Base-by-base conservation (phyloP, 345 rosid genomes). In the Eucalyptus curtisii region DNA sequence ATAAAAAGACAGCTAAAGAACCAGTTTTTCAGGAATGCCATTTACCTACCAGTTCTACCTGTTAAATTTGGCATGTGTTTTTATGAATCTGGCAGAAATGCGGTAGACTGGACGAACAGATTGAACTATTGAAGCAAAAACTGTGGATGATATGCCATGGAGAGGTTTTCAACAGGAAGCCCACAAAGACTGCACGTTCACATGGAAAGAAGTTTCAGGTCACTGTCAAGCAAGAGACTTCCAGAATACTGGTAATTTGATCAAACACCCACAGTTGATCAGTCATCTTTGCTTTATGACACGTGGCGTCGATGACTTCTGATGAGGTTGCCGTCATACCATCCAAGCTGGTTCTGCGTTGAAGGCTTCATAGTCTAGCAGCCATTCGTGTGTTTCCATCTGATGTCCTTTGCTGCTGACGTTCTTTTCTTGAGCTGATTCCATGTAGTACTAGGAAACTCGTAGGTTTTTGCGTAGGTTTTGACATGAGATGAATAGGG, bases 201-300 rank as follows among this genome's bases (percentile, higher is more conserved):
- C 99, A 97, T 90, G 99, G 99, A 87, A 97, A 93, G 95, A 98
- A 98, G 82, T 98, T 97, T 81, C 99, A 95, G 87, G 98, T 97
- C 82, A 95, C 99, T 5, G 92, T 98, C 66, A 90, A 94, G 95
- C 97, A 95, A 71, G 99, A 98, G 88, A 95, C 94, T 27, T 96
- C 98, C 86, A 95, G 99, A 92, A 93, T 97, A 86, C 92, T 98
- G 97, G 99, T 98, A 89, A 86, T 50, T 76, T 76, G 84, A 37
- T 76, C 47, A 40, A 24, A 40, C 14, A 1, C 27, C 47, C 47
- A 20, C 86, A 5, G 30, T 50, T 50, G 9, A 50, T 55, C 48
- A 19, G 61, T 71, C 47, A 47, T 24, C 53, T 5, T 68, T 30
- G 11, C 44, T 68, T 1, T 49, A 50, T 68, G 24, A 42, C 4